These are phyloP conservation scores for Salisapilia sapeloensis DNA, from an alignment of 352 stramenopile genomes.

Conservation along the genomic window DNA sequence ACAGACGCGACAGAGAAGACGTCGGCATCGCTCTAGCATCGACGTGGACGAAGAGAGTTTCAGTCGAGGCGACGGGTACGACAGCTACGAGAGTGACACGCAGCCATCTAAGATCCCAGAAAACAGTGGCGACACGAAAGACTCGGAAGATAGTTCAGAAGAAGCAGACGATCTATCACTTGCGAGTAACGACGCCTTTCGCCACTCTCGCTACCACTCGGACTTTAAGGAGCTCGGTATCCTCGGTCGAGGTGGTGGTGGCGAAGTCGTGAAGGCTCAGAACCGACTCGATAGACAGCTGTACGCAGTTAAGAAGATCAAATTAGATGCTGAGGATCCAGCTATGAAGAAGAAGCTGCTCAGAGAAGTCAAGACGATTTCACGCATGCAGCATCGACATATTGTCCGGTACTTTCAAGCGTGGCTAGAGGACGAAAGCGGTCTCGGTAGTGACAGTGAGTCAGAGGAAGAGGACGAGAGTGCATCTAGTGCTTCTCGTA, in stretches of 20 bases:
- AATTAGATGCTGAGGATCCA: conserved; percentile 68
- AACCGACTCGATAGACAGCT: conserved; percentile 71
- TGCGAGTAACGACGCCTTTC: too few relatives aligned
- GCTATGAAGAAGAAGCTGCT: conserved; percentile 92
- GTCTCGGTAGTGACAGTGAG: conserved; percentile 11
- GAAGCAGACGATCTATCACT: conserved; percentile 3
- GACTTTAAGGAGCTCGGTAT: conserved; percentile 78
- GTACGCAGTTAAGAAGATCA: conserved; percentile 80
- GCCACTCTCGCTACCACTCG: conserved; percentile 61
- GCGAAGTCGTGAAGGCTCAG: conserved; percentile 70
- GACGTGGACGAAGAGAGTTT: conserved; percentile 17
- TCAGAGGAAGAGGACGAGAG: too few relatives aligned
- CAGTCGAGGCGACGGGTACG: conserved; percentile 6
- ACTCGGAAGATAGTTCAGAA: conserved; percentile 6
- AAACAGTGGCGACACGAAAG: conserved; percentile 15
- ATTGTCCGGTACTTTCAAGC: conserved; percentile 91
- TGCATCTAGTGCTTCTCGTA: too few relatives aligned
- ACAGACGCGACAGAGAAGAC: conserved; percentile 9
- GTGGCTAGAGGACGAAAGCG: conserved; percentile 70
- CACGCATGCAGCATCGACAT: conserved; percentile 90
- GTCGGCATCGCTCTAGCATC: conserved; percentile 38
- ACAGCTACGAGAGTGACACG: conserved; percentile 11
- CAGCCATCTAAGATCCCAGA: too few relatives aligned
- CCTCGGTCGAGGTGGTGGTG: conserved; percentile 62
- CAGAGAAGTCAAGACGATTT: conserved; percentile 93